phyloP scores from a whole-genome alignment of 352 stramenopile genomes.

The Phytophthora sojae region DNA sequence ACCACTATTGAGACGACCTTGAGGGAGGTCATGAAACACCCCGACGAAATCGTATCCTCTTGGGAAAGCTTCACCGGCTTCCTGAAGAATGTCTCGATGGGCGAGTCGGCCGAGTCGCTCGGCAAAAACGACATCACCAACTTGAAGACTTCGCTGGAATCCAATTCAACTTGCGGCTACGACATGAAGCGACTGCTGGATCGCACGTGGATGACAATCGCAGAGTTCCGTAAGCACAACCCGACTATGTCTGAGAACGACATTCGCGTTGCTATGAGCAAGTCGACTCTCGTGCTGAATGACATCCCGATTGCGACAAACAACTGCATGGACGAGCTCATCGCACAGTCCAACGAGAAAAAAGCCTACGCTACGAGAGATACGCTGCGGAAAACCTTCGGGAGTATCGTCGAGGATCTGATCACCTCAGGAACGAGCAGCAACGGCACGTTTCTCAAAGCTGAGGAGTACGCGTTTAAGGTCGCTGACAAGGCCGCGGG shows the following conservation, averaged over 20 bases:
- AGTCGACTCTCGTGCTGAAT: conserved; percentile 49
- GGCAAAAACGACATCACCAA: conserved; percentile 22
- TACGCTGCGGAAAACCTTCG: conserved; percentile 48
- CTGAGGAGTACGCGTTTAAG: conserved; percentile 39
- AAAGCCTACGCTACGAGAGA: conserved; percentile 39
- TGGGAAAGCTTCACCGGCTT: conserved; percentile 31
- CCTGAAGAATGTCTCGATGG: conserved; percentile 32
- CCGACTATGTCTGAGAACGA: conserved; percentile 27
- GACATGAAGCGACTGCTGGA: conserved; percentile 36
- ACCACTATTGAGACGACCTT: conserved; percentile 35
- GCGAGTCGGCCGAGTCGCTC: conserved; percentile 22
- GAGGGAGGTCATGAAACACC: conserved; percentile 37
- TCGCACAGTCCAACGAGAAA: conserved; percentile 21
- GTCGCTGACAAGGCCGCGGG: conserved; percentile 48
- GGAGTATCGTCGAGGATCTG: conserved; percentile 47
- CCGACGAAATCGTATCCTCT: conserved; percentile 34
- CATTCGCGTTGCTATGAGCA: conserved; percentile 30
- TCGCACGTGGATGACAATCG: conserved; percentile 34
- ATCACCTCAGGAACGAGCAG: conserved; percentile 40
- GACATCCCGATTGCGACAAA: conserved; percentile 50
- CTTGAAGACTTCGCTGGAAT: conserved; percentile 25
- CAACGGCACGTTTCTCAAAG: conserved; percentile 31
- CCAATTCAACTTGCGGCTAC: conserved; percentile 29
- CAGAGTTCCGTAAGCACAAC: conserved; percentile 23
- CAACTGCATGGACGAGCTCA: conserved; percentile 42